Conservation (phyloP, 2,329 filamentous ascomycete genomes). For the Calonectria pseudoreteaudii region DNA sequence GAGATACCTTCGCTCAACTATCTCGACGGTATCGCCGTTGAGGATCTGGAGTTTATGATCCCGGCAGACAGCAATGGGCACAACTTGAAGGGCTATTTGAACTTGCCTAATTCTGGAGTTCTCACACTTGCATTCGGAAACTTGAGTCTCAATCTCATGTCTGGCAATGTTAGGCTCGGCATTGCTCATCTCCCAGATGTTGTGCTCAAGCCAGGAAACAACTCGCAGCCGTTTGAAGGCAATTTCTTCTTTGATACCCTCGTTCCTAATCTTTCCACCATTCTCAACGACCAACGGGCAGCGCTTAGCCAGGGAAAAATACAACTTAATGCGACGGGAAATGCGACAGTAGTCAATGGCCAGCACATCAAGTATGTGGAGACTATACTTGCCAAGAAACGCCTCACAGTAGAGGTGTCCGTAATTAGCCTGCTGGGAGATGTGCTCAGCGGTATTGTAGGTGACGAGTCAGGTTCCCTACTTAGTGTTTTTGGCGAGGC, state of each 20-base stretch:
- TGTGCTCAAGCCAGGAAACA: conserved; percentile 56
- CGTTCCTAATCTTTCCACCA: conserved; percentile 53
- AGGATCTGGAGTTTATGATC: conserved; percentile 53
- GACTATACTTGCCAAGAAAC: conserved; percentile 54
- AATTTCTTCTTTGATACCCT: conserved; percentile 55
- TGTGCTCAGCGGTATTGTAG: conserved; percentile 50
- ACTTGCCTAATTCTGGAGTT: conserved; percentile 58
- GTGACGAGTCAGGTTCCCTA: conserved; percentile 44
- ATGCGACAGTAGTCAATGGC: conserved; percentile 55
- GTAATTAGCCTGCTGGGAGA: conserved; percentile 54
- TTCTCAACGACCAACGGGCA: conserved; percentile 52
- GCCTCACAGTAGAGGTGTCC: conserved; percentile 49
- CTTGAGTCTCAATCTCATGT: conserved; percentile 57
- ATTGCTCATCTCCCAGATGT: conserved; percentile 53
- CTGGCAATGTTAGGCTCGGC: conserved; percentile 54
- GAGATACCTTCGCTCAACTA: conserved; percentile 53
- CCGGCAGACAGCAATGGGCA: conserved; percentile 49
- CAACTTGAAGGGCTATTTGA: conserved; percentile 57
- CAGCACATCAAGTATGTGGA: conserved; percentile 59
- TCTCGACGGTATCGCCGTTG: conserved; percentile 53
- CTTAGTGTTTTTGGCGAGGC: conserved; percentile 51
- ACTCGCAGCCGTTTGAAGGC: conserved; percentile 54
- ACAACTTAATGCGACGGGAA: conserved; percentile 55
- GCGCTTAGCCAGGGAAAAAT: conserved; percentile 55
- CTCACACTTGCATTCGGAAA: conserved; percentile 59